A percentile compares a stretch with the other conserved stretches of the same genome.
phyloP scores from a whole-genome alignment of 345 rosid species.

The Murraya paniculata region DNA sequence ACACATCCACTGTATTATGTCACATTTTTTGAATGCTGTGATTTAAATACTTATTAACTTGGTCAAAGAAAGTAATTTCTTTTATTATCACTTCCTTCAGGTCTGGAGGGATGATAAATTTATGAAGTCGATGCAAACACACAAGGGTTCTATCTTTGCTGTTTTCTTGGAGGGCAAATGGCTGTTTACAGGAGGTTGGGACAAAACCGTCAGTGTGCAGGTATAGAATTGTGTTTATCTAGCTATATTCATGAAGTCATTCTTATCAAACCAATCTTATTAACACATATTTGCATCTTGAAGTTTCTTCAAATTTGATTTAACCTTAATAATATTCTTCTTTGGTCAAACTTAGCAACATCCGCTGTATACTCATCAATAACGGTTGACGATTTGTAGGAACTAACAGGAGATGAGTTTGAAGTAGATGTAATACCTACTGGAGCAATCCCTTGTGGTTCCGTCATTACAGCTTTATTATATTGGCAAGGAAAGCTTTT shows the following conservation, averaged over 20 bases:
- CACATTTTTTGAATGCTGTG: background rate
- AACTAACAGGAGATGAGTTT: conserved; percentile 66
- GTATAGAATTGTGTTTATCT: conserved; percentile 29
- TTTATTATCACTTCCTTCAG: conserved; percentile 31
- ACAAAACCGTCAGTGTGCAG: conserved; percentile 64
- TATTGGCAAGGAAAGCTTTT: conserved; percentile 81
- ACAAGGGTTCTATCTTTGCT: conserved; percentile 64
- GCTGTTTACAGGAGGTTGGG: conserved; percentile 89
- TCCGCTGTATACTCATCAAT: too few species aligned
- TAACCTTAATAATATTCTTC: background rate
- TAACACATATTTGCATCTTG: background rate
- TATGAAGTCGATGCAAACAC: conserved; percentile 50
- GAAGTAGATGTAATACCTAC: conserved; percentile 43
- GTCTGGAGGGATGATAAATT: conserved; percentile 70
- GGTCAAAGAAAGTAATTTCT: background rate
- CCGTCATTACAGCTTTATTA: conserved; percentile 64
- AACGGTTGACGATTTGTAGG: conserved; percentile 36
- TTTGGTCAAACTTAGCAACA: too few species aligned
- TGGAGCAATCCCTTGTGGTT: conserved; percentile 68
- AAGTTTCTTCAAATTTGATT: background rate
- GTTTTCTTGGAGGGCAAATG: conserved; percentile 51
- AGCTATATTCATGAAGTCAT: background rate
- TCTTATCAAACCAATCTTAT: background rate
- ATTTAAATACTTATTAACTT: background rate
- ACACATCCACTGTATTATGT: background rate